Conservation (phyloP, 352 stramenopile genomes). For the Blastocystis sp. region DNA sequence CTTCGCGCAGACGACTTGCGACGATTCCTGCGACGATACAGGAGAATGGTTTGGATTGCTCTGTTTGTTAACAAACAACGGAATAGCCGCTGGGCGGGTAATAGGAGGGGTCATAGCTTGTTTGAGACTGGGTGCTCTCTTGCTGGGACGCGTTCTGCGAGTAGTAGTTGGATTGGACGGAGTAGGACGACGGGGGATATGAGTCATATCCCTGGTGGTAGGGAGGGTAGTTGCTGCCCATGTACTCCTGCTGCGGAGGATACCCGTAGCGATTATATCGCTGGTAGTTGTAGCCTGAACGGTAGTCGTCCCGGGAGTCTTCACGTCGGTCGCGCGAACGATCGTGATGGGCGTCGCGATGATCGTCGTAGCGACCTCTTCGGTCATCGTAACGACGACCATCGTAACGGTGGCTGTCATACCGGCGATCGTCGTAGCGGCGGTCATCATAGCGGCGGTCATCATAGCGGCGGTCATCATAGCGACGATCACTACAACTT, state of each 20-base stretch:
- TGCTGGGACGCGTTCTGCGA: too few relatives aligned
- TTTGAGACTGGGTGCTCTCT: neutral
- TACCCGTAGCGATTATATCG: neutral
- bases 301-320: neutral
- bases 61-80: constrained; percentile 27
- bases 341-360: neutral
- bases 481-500: neutral
- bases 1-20: too few relatives aligned
- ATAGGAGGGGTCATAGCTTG: neutral
- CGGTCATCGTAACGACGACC: neutral
- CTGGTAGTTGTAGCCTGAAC: neutral
- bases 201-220: neutral
- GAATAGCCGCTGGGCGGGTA: neutral
- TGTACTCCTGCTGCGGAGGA: neutral
- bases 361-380: neutral
- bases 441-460: neutral
- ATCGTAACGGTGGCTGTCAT: neutral
- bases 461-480: neutral
- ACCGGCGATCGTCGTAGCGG: neutral
- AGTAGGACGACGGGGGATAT: neutral
- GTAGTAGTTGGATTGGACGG: neutral
- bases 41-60: too few relatives aligned
- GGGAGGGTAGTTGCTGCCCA: neutral
- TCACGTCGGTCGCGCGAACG: neutral
- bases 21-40: too few relatives aligned